Evolutionary conservation across 306 rosid genomes (phyloP).

Genomic region (Quercus aquifolioides): DNA sequence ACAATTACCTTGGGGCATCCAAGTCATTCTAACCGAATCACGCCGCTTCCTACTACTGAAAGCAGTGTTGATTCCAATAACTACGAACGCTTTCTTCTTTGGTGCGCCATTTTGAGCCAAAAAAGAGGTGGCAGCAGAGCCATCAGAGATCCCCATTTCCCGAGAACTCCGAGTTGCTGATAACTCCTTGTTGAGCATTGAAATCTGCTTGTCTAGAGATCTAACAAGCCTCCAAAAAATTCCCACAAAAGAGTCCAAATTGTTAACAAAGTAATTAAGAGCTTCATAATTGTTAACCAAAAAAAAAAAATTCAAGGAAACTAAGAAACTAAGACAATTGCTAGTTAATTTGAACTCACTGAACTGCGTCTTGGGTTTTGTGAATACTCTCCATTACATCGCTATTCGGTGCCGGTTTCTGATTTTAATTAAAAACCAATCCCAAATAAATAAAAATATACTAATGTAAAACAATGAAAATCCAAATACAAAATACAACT

Average conservation of each 20-base stretch:
- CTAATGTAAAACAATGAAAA: neutral
- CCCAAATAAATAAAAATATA: neutral
- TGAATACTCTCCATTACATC: constrained; percentile 59
- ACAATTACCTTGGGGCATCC: constrained; percentile 94
- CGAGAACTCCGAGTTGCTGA: constrained; percentile 72
- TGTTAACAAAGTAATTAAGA: neutral
- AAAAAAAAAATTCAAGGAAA: constrained; percentile 22
- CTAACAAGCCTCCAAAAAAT: constrained; percentile 49
- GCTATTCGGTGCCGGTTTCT: constrained; percentile 52
- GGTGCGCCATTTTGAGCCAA: constrained; percentile 23
- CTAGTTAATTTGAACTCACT: constrained; percentile 51
- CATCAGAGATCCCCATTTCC: constrained; percentile 40
- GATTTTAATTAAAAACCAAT: constrained; percentile 6
- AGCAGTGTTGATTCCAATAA: constrained; percentile 96
- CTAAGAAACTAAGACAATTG: constrained; percentile 13
- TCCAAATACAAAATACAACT: neutral
- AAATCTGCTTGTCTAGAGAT: constrained; percentile 83
- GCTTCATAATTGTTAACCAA: constrained; percentile 7
- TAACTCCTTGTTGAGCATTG: constrained; percentile 73
- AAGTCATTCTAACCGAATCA: constrained; percentile 95
- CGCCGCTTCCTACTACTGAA: constrained; percentile 96
- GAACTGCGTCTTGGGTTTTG: constrained; percentile 84
- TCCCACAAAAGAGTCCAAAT: constrained; percentile 10
- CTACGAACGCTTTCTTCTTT: constrained; percentile 73
- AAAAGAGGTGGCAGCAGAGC: constrained; percentile 28